phyloP scores from a whole-genome alignment of 1,284 basidiomycete species.

The Coniferiporia weirii region DNA sequence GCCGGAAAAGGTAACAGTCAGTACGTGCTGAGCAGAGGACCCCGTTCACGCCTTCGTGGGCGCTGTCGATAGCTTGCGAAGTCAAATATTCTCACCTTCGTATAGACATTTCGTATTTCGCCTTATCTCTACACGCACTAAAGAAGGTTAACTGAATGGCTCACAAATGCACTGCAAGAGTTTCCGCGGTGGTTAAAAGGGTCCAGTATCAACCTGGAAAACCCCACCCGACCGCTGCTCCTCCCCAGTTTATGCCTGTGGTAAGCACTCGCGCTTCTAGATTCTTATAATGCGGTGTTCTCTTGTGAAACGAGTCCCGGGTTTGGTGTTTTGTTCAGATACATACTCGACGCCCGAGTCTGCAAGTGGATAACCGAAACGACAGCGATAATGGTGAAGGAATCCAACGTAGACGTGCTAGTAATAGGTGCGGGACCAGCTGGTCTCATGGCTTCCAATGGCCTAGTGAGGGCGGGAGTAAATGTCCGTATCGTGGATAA shows the following conservation, averaged over 20 bases:
- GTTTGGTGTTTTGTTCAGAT: background rate
- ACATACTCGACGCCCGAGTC: background rate
- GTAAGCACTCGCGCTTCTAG: too few species aligned
- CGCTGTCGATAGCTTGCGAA: too few species aligned
- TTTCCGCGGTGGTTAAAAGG: background rate
- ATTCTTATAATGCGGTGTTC: too few species aligned
- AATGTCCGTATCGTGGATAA: slow-evolving; percentile 59
- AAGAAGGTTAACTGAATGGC: background rate
- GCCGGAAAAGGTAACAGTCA: too few species aligned
- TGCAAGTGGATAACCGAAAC: background rate
- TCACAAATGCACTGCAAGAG: background rate
- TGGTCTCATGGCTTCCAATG: slow-evolving; percentile 60
- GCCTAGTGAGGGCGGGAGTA: slow-evolving; percentile 53
- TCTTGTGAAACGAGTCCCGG: background rate
- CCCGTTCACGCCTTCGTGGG: too few species aligned
- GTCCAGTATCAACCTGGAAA: too few species aligned
- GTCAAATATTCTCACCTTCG: too few species aligned
- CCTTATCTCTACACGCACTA: too few species aligned
- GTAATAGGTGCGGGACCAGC: slow-evolving; percentile 55
- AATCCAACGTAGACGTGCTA: slow-evolving; percentile 47
- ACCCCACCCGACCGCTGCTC: too few species aligned
- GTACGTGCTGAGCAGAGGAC: too few species aligned
- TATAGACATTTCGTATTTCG: too few species aligned
- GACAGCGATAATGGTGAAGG: slow-evolving; percentile 16
- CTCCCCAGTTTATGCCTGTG: too few species aligned